Evolutionary conservation across 768 basidiomycete genomes (phyloP).

Genomic region (Tricholoma sp.): DNA sequence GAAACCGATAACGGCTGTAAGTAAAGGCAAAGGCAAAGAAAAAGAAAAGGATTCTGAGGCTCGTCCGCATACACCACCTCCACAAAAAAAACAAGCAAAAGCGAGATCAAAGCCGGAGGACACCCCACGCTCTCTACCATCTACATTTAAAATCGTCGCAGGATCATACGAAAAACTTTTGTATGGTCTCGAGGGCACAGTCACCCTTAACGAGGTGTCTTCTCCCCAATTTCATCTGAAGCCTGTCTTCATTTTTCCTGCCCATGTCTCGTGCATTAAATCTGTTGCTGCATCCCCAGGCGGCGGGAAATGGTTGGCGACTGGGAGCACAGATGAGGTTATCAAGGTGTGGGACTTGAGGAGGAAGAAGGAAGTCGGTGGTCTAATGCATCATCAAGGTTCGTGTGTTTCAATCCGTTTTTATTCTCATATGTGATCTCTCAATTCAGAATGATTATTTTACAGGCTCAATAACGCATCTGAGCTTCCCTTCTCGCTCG

Average conservation of each 20-base stretch:
- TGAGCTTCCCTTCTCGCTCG: constrained; percentile 82
- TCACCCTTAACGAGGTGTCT: constrained; percentile 28
- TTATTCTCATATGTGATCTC: constrained; percentile 1
- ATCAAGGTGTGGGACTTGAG: constrained; percentile 96
- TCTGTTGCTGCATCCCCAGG: constrained; percentile 82
- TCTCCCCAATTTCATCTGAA: constrained; percentile 40
- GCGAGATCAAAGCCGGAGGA: constrained; percentile 12
- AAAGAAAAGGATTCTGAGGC: background rate
- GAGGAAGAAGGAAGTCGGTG: constrained; percentile 89
- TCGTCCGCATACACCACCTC: background rate
- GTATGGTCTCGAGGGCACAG: constrained; percentile 78
- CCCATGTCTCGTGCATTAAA: constrained; percentile 91
- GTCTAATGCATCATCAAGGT: constrained; percentile 95
- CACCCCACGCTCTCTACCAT: constrained; percentile 29
- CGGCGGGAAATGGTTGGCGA: constrained; percentile 95
- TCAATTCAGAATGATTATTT: background rate
- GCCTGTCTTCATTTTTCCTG: constrained; percentile 95
- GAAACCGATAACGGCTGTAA: background rate
- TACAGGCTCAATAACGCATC: constrained; percentile 86
- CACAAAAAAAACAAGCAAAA: constrained; percentile 13
- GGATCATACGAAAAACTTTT: constrained; percentile 97
- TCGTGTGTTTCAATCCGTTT: constrained; percentile 8
- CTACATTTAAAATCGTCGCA: constrained; percentile 79
- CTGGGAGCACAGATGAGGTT: constrained; percentile 93
- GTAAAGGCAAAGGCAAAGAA: constrained; percentile 4